phyloP scores from a whole-genome alignment of 2,329 filamentous ascomycete genomes.

The Malbranchea zuffiana region DNA sequence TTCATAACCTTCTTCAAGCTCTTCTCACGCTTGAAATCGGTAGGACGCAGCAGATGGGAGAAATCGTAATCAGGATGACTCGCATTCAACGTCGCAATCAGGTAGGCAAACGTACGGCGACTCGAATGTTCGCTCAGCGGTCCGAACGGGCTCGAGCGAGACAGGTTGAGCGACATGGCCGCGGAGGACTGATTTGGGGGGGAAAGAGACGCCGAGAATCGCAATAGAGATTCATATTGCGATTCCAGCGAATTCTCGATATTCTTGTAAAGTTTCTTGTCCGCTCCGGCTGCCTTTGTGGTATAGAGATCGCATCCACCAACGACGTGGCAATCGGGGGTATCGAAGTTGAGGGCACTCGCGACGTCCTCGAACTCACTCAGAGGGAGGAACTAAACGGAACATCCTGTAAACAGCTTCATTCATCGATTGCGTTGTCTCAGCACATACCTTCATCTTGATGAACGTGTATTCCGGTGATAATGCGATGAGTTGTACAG shows the following conservation, averaged over 20 bases:
- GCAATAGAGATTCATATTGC: conserved; percentile 78
- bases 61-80: conserved; percentile 97
- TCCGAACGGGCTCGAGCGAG: conserved; percentile 82
- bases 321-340: conserved; percentile 79
- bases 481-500: no score
- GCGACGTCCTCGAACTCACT: conserved; percentile 86
- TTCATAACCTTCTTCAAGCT: conserved; percentile 73
- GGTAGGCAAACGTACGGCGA: conserved; percentile 83
- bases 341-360: conserved; percentile 89
- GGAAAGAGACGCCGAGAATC: conserved; percentile 76
- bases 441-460: conserved; percentile 10
- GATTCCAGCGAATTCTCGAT: conserved; percentile 87
- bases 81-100: conserved; percentile 93
- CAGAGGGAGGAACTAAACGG: conserved; percentile 80
- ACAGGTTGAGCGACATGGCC: conserved; percentile 58
- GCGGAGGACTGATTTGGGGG: conserved; percentile 66
- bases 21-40: conserved; percentile 79
- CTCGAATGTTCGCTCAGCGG: conserved; percentile 78
- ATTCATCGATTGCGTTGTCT: background rate
- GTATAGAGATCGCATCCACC: conserved; percentile 96
- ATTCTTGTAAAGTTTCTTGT: conserved; percentile 94
- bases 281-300: conserved; percentile 85
- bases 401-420: conserved; percentile 1
- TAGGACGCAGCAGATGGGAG: conserved; percentile 76
- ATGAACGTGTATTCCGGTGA: no score